Percentiles rank a stretch among this genome's conserved stretches.
These are phyloP conservation scores for Endoconidiophora polonica DNA, from an alignment of 2,329 filamentous ascomycete species.

Conservation along the genomic window DNA sequence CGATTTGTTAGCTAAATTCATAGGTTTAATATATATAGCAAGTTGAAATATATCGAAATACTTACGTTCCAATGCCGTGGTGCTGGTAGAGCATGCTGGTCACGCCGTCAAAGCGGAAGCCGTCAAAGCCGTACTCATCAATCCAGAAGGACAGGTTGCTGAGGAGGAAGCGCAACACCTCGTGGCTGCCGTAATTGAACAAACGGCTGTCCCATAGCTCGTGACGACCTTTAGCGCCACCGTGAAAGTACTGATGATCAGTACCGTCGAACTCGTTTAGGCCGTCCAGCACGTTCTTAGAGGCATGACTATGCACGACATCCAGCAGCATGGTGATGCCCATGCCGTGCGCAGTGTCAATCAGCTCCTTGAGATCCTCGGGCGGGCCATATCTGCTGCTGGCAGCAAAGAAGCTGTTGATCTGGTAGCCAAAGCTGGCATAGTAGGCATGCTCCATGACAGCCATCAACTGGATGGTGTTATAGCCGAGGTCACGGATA, in stretches of 20 bases:
- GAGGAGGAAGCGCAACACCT: conserved; percentile 86
- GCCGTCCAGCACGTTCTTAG: conserved; percentile 90
- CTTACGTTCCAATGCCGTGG: conserved; percentile 91
- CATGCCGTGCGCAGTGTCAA: conserved; percentile 84
- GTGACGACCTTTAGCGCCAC: conserved; percentile 66
- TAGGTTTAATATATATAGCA: background rate
- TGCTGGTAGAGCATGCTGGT: conserved; percentile 96
- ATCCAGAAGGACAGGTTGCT: conserved; percentile 98
- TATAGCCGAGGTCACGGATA: conserved; percentile 83
- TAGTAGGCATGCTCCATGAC: conserved; percentile 99
- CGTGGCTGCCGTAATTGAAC: conserved; percentile 93
- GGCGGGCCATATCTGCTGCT: conserved; percentile 89
- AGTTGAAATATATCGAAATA: conserved; percentile 12
- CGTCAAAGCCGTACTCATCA: conserved; percentile 94
- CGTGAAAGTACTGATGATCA: conserved; percentile 92
- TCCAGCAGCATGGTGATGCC: conserved; percentile 85
- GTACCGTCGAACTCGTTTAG: conserved; percentile 92
- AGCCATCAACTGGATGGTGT: conserved; percentile 96
- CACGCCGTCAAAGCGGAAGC: conserved; percentile 94
- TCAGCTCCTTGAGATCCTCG: conserved; percentile 89
- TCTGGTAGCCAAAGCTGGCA: conserved; percentile 94
- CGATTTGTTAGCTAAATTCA: conserved; percentile 16
- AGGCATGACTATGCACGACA: conserved; percentile 94
- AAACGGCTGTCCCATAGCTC: conserved; percentile 91
- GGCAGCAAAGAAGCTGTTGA: conserved; percentile 97